These are phyloP conservation scores for Phytophthora constricta DNA, from an alignment of 352 stramenopile genomes.

Conservation along the genomic window DNA sequence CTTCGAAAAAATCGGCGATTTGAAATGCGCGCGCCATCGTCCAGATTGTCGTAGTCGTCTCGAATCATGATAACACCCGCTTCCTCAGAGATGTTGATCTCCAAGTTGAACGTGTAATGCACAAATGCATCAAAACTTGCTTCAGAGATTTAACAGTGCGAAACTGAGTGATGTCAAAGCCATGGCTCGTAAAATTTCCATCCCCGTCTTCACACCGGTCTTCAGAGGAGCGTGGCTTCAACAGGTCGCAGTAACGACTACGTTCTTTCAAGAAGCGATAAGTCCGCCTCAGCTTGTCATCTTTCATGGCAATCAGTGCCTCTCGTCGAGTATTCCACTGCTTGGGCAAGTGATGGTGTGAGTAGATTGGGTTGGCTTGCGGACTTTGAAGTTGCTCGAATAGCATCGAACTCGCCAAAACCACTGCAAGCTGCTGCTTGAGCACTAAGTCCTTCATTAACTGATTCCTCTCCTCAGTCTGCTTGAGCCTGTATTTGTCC, in stretches of 20 bases:
- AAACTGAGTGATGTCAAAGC: slow-evolving; percentile 53
- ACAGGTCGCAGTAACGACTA: slow-evolving; percentile 32
- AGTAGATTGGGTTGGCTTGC: slow-evolving; percentile 16
- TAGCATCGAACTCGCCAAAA: slow-evolving; percentile 19
- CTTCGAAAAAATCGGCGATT: slow-evolving; percentile 51
- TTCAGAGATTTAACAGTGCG: slow-evolving; percentile 43
- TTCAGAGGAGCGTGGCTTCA: slow-evolving; percentile 37
- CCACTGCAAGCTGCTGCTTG: slow-evolving; percentile 22
- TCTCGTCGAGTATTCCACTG: slow-evolving; percentile 30
- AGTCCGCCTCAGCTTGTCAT: slow-evolving; percentile 25
- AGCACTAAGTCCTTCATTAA: background rate
- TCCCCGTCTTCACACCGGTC: slow-evolving; percentile 40
- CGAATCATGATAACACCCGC: slow-evolving; percentile 54
- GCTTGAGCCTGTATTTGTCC: background rate
- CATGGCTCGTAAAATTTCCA: slow-evolving; percentile 37
- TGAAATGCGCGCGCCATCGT: slow-evolving; percentile 37
- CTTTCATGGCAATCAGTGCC: slow-evolving; percentile 30
- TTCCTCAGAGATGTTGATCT: slow-evolving; percentile 61
- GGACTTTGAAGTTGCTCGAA: slow-evolving; percentile 1
- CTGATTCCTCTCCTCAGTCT: slow-evolving; percentile 5
- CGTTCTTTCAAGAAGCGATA: slow-evolving; percentile 44
- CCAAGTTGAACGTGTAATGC: slow-evolving; percentile 56
- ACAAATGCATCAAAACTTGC: slow-evolving; percentile 57
- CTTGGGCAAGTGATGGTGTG: slow-evolving; percentile 16
- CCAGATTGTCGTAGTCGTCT: slow-evolving; percentile 50